These are phyloP conservation scores for Globisporangium parvum DNA, from an alignment of 352 stramenopile genomes.

Conservation along the genomic window DNA sequence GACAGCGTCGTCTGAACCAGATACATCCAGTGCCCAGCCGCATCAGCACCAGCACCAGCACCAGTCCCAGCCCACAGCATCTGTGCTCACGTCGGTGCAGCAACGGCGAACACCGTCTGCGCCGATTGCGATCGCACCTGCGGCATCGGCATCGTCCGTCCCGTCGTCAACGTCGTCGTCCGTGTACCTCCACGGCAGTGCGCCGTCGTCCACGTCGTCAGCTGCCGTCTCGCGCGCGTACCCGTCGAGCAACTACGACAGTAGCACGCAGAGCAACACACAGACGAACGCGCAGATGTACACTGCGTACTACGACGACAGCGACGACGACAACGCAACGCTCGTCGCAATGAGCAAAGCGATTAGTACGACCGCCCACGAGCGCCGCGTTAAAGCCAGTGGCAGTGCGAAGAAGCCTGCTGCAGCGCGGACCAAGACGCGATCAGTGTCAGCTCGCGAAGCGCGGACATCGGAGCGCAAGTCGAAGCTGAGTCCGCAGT, in stretches of 20 bases:
- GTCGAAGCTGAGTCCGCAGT: constrained; percentile 48
- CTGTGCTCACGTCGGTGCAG: not conserved
- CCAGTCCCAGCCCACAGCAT: not conserved
- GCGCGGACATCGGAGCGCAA: constrained; percentile 43
- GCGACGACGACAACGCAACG: constrained; percentile 2
- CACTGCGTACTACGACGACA: constrained; percentile 1
- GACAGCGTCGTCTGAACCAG: not conserved
- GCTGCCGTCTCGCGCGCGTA: constrained; percentile 5
- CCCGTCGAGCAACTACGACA: constrained; percentile 18
- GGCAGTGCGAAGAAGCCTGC: constrained; percentile 7
- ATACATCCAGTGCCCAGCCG: not conserved
- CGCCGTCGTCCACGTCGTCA: constrained; percentile 4
- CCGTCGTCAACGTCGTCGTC: constrained; percentile 1
- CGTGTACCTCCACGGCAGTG: constrained; percentile 12
- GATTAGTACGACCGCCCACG: not conserved
- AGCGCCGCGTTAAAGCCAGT: not conserved
- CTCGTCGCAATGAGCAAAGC: constrained; percentile 1
- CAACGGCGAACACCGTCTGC: not conserved
- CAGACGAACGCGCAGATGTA: not conserved
- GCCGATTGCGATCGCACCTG: constrained; percentile 2
- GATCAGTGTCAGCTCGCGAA: constrained; percentile 35
- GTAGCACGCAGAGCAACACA: constrained; percentile 9
- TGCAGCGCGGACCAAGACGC: constrained; percentile 22
- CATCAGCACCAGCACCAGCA: not conserved
- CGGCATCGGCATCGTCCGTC: not conserved